Base-by-base conservation (phyloP, 106 monocot genomes). In the Apostasia ramifera region DNA sequence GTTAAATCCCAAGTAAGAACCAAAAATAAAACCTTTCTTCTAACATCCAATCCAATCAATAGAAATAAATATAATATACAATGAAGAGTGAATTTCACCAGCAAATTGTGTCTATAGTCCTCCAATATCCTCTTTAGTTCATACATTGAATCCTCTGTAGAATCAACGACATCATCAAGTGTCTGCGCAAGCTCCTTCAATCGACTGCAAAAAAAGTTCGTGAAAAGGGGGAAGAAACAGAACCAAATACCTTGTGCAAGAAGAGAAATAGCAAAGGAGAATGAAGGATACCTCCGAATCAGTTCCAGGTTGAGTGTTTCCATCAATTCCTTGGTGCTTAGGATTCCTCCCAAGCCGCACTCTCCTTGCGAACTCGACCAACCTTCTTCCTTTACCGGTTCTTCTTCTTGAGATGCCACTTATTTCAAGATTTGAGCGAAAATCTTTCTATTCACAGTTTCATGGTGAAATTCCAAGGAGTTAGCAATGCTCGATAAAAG, bases 341-440 rank as follows among this genome's bases (percentile, higher is more conserved):
- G 74, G 82, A 57, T 79, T 71, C 70, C 82, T 41, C 74, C 74
- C 82, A 15, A 59, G 12, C 44, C 70, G 47, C 10, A 39, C 51
- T 7, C 48, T 10, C 10, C 15, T 53, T 53, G 53, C 5, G 3
- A 13, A 6, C 59, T 1, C 38, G 26, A 26, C 26, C 26, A 26
- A 26, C 26, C 26, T 26, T 26, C 26, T 26, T 26, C 26, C 26
- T 26, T 26, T 26, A 26, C 42, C 9, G 5, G 12, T 14, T 2
- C 42, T 49, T 63, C 40, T 41, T 60, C 60, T 47, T 61, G 62
- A 26, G 26, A 26, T 26, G 55, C 64, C 57, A 37, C 8, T 8
- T 37, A 64, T 70, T 77, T 47, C 26, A 44, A 55, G 56, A 47
- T 26, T 26, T 26, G 26, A 26, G 26, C 26, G 26, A 26, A 26